Evolutionary conservation across 2,329 filamentous ascomycete genomes (phyloP), one percentile per base, ranked within the genome.

Genomic region (Claviceps africana): DNA sequence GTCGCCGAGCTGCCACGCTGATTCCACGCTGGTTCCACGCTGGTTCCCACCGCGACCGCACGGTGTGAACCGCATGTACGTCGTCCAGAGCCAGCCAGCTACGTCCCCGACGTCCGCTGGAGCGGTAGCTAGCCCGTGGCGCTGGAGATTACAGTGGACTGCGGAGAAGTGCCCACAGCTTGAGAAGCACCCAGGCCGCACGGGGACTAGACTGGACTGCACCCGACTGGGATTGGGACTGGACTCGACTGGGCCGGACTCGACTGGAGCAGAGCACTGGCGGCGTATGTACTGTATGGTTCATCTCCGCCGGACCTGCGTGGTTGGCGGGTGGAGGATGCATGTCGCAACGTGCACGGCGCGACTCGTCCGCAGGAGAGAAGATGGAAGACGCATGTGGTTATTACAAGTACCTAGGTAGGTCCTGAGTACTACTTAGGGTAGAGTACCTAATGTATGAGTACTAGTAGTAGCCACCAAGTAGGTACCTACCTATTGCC

Each of bases 121-220:
- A 17, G 11, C 5, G 10, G 37, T 22, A 21, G 39, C 21, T 30
- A 9, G 48, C 17, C 50, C 25, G 52, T 48, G 48, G 40, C 35
- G 17, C 49, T 54, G 52, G 52, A 54, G 49, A 54, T 54, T 54
- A 49, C 52, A 54, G 52, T 54, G 48, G 52, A 44, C 49, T 37
- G 39, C 37, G 30, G 37, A 30, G 37, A 37, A 45, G 39, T 51
- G 52, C 37, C 37, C 48, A 48, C 48, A 44, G 45, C 19, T n/a
- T 2, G 42, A 11, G 42, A 25, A 37, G 15, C 17, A 15, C 35
- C 35, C 35, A n/a, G 15, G 15, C 35, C 6, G 17, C 15, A 9
- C 35, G n/a, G 17, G 15, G 7, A 9, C 35, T 37, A 6, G 15
- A n/a, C 35, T 37, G 35, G 15, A n/a, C n/a, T n/a, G n/a, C n/a